phyloP scores from a whole-genome alignment of 345 rosid genomes.

The Leavenworthia alabamica region DNA sequence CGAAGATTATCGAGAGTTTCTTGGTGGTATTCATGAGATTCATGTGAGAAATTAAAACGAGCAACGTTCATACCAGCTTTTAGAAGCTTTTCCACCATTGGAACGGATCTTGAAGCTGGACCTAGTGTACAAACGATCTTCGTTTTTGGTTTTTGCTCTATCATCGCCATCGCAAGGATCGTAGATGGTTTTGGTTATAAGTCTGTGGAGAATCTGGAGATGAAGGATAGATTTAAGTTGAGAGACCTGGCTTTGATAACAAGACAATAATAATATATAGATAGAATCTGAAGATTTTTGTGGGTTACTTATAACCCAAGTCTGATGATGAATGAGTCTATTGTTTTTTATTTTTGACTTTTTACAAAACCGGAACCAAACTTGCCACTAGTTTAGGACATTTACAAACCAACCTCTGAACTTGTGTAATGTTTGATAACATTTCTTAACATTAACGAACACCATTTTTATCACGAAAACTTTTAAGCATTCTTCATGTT shows the following conservation, averaged over 20 bases:
- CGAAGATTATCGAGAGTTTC: constrained; percentile 90
- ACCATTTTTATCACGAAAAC: not conserved
- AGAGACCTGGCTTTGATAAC: constrained; percentile 35
- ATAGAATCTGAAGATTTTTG: not conserved
- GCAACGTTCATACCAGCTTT: constrained; percentile 97
- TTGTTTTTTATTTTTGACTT: not conserved
- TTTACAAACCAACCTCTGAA: not conserved
- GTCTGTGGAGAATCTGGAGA: no score
- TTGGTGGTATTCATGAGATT: constrained; percentile 87
- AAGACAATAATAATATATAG: constrained; percentile 14
- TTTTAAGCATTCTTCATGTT: not conserved
- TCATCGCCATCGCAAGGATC: constrained; percentile 21
- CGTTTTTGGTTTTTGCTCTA: constrained; percentile 70
- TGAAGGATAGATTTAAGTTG: constrained; percentile 15
- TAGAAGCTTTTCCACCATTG: constrained; percentile 76
- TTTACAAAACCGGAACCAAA: not conserved
- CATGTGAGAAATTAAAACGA: constrained; percentile 95
- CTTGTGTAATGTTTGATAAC: not conserved
- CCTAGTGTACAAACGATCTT: constrained; percentile 97
- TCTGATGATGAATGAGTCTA: constrained; percentile 3
- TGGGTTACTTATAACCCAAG: not conserved
- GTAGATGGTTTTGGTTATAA: no score
- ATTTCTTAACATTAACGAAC: no score
- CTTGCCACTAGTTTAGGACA: not conserved
- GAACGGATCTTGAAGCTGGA: constrained; percentile 77